Conservation (phyloP, 1,139 yeast species). For the Saccharomyces hybrid region DNA sequence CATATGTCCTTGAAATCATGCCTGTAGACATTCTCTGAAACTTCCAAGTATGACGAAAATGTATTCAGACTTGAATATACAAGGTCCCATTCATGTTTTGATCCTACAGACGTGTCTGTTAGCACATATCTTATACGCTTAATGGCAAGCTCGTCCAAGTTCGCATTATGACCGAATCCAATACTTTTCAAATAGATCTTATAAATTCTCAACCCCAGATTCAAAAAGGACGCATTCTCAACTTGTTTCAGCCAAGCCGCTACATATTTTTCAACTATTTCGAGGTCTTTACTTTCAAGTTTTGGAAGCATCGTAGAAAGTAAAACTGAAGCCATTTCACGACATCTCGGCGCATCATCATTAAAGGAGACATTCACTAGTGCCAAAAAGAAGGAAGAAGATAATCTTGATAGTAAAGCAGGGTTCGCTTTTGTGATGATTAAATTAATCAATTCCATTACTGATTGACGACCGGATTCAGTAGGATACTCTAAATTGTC, state of each 20-base stretch:
- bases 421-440: constrained; percentile 61
- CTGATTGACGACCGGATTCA: constrained; percentile 81
- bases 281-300: constrained; percentile 39
- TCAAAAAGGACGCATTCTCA: constrained; percentile 47
- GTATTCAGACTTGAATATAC: constrained; percentile 60
- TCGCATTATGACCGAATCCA: constrained; percentile 38
- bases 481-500: constrained; percentile 80
- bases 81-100: constrained; percentile 58
- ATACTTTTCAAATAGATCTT: constrained; percentile 52
- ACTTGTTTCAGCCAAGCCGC: constrained; percentile 61
- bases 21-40: constrained; percentile 35
- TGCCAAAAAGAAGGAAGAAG: constrained; percentile 75
- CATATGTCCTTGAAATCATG: constrained; percentile 37
- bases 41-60: constrained; percentile 33
- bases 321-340: constrained; percentile 74
- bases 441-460: constrained; percentile 75
- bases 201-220: constrained; percentile 74
- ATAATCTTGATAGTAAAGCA: constrained; percentile 52
- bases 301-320: constrained; percentile 50
- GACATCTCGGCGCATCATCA: constrained; percentile 71
- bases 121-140: constrained; percentile 37
- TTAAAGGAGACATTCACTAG: constrained; percentile 69
- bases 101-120: constrained; percentile 33
- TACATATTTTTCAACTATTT: constrained; percentile 51
- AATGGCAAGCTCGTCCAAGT: constrained; percentile 39